phyloP scores from a whole-genome alignment of 2,329 filamentous ascomycete genomes.

The Paecilomyces variotii region DNA sequence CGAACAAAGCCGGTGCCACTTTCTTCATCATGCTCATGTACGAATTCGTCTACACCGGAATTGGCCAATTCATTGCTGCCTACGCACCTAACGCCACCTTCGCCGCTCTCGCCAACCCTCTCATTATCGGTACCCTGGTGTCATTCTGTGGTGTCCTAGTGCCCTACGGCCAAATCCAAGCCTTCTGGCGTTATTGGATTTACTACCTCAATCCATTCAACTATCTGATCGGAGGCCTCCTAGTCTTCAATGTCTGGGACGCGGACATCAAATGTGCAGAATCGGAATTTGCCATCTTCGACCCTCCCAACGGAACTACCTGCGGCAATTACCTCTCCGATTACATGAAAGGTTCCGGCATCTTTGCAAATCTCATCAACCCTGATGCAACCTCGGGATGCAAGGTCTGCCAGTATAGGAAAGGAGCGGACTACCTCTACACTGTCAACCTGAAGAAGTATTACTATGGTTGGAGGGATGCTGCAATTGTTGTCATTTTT shows the following conservation, averaged over 20 bases:
- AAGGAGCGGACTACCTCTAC: constrained; percentile 52
- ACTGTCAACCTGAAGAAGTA: constrained; percentile 54
- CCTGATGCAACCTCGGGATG: constrained; percentile 50
- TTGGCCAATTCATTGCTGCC: constrained; percentile 72
- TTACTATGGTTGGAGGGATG: constrained; percentile 60
- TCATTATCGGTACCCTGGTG: constrained; percentile 64
- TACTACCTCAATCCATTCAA: constrained; percentile 56
- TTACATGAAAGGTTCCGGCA: constrained; percentile 43
- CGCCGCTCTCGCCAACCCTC: constrained; percentile 64
- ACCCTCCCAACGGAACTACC: constrained; percentile 37
- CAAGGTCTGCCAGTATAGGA: constrained; percentile 52
- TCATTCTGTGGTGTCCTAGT: constrained; percentile 66
- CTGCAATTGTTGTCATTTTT: constrained; percentile 52
- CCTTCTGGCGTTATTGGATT: constrained; percentile 62
- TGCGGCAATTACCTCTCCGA: constrained; percentile 51
- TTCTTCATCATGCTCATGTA: constrained; percentile 69
- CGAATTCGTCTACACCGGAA: constrained; percentile 61
- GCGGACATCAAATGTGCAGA: constrained; percentile 40
- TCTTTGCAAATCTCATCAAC: constrained; percentile 48
- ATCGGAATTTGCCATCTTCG: constrained; percentile 42
- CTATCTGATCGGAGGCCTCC: constrained; percentile 51
- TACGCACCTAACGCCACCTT: constrained; percentile 61
- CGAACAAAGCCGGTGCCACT: constrained; percentile 34
- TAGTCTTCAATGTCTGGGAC: constrained; percentile 46
- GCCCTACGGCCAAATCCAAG: constrained; percentile 53